Percentiles rank a stretch among this genome's conserved stretches.
Evolutionary conservation across 2,329 filamentous ascomycete genomes (phyloP).

Genomic region (Parastagonospora nodorum): DNA sequence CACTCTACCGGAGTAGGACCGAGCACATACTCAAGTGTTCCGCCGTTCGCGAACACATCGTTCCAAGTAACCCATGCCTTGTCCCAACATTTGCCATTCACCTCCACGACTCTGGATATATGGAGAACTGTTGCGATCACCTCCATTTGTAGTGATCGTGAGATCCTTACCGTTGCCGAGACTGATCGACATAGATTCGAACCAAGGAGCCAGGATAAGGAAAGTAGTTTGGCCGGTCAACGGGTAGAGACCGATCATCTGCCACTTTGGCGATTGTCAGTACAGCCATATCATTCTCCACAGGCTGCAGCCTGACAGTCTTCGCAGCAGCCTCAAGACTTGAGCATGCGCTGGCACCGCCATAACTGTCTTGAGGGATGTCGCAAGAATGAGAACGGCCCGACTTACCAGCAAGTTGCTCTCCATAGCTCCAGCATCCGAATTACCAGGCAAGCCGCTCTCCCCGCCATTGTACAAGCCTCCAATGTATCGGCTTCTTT

Average conservation of each 20-base stretch:
- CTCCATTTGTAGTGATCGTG: constrained; percentile 59
- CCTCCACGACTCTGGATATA: constrained; percentile 69
- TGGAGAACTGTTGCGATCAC: constrained; percentile 51
- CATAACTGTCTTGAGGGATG: too few species aligned
- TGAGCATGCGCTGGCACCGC: too few species aligned
- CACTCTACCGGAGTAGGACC: constrained; percentile 59
- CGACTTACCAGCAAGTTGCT: constrained; percentile 59
- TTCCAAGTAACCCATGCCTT: constrained; percentile 70
- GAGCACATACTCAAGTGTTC: constrained; percentile 68
- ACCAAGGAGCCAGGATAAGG: constrained; percentile 58
- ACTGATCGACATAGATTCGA: constrained; percentile 60
- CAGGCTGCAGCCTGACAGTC: too few species aligned
- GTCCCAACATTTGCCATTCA: constrained; percentile 68
- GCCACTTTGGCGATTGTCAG: constrained; percentile 28
- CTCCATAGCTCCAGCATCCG: constrained; percentile 75
- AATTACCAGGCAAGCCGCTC: constrained; percentile 69
- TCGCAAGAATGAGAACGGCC: background rate
- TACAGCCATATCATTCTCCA: background rate
- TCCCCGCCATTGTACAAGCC: constrained; percentile 60
- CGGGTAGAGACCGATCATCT: constrained; percentile 40
- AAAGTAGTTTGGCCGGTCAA: constrained; percentile 72
- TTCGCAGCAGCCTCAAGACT: too few species aligned
- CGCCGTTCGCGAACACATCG: constrained; percentile 65
- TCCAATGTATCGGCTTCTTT: constrained; percentile 63
- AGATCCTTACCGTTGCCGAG: constrained; percentile 62